Evolutionary conservation across 352 stramenopile genomes (phyloP).

Genomic region (Pythium scleroteichum): DNA sequence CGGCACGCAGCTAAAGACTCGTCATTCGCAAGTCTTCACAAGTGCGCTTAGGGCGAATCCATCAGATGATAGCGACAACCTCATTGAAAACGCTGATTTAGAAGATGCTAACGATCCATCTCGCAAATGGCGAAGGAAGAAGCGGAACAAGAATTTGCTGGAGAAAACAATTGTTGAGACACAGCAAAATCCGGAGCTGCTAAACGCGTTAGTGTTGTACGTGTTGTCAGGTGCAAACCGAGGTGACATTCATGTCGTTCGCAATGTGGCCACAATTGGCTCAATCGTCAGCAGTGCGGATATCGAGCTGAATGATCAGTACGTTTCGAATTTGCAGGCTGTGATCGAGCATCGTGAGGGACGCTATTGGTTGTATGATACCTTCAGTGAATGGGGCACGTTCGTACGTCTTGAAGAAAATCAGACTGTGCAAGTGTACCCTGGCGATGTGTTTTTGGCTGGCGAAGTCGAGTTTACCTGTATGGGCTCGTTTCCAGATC

Average conservation of each 20-base stretch:
- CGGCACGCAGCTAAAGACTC: slow-evolving; percentile 23
- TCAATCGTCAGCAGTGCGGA: slow-evolving; percentile 50
- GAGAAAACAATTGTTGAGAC: slow-evolving; percentile 60
- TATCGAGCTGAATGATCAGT: slow-evolving; percentile 73
- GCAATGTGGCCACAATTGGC: slow-evolving; percentile 62
- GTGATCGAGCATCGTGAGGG: slow-evolving; percentile 75
- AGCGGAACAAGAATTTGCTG: slow-evolving; percentile 69
- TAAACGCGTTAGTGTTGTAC: slow-evolving; percentile 70
- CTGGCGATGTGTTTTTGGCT: slow-evolving; percentile 68
- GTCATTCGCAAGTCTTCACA: slow-evolving; percentile 41
- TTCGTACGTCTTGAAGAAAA: slow-evolving; percentile 78
- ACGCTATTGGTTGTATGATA: slow-evolving; percentile 76
- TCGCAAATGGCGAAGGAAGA: slow-evolving; percentile 72
- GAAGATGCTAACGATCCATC: slow-evolving; percentile 38
- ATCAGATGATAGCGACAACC: slow-evolving; percentile 25
- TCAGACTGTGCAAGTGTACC: slow-evolving; percentile 57
- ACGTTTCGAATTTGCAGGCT: slow-evolving; percentile 56
- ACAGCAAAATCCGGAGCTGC: slow-evolving; percentile 47
- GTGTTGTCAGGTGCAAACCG: slow-evolving; percentile 75
- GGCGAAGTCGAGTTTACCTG: slow-evolving; percentile 81
- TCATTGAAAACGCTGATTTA: slow-evolving; percentile 35
- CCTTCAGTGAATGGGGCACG: slow-evolving; percentile 65
- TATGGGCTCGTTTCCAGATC: slow-evolving; percentile 56
- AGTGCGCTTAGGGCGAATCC: slow-evolving; percentile 17
- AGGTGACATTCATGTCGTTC: slow-evolving; percentile 76